Base-by-base conservation (phyloP, 805 yeast genomes). In the Tetrapisispora arboricola region DNA sequence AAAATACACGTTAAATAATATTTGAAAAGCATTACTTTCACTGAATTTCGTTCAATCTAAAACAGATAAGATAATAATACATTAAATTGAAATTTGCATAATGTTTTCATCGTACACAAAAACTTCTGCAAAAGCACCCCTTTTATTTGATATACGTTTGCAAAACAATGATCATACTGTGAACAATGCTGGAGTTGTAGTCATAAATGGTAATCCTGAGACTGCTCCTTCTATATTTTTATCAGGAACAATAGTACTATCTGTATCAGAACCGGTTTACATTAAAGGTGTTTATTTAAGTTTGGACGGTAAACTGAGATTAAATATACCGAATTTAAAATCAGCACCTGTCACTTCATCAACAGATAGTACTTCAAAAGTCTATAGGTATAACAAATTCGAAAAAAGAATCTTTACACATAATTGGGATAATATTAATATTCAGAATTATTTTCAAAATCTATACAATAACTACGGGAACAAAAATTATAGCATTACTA, bases 151-250 rank as follows among this genome's bases (percentile, higher is more conserved):
- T 42, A 70, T 73, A 30, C 68, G 94, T 40, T 60, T 85, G 28
- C 71, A 75, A 38, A 76, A 85, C 20, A 58, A 72, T 2, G 94
- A 84, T 32, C 80, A 78, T 47, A 92, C 86, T 54, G 90, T 88
- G 9, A 34, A 34, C 17, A 34, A 22, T 24, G 11, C 22, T 24
- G 37, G 37, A 6, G 37, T 34, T 4, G 62, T 90, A 4, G 73
- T 92, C 8, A 60, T 90, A 25, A 81, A 86, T 49, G 98, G 98
- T 1, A 55, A 80, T 1, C 77, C 81, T 6, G 70, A 72, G 27
- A 88, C 80, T 39, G 95, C 96, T 0, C 71, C 85, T 0, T 78
- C 95, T 2, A 84, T 76, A 3, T 64, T 82, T 6, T 60, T 92
- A 21, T 65, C 81, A 1, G 98, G 98, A 4, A 76, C 76, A 10